Evolutionary conservation across 306 rosid genomes (phyloP).

Genomic region (Rosa multiflora): DNA sequence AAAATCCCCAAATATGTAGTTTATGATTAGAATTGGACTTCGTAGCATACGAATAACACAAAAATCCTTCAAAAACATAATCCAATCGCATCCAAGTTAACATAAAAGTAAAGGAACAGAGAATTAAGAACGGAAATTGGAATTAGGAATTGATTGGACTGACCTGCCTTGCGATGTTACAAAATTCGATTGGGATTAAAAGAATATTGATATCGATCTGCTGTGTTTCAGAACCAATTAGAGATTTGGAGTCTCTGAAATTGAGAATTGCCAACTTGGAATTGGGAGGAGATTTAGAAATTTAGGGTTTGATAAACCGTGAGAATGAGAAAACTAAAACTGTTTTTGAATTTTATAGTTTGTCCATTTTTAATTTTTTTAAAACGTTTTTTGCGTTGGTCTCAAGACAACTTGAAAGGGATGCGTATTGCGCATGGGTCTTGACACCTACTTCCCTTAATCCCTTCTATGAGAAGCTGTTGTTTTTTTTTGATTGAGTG

Average conservation of each 20-base stretch:
- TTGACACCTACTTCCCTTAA: no score
- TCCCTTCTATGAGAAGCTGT: no score
- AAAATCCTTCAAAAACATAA: not conserved
- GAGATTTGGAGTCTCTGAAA: not conserved
- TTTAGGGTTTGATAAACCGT: constrained; percentile 24
- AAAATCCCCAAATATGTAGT: not conserved
- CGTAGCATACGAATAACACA: not conserved
- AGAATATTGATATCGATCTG: not conserved
- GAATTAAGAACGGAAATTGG: not conserved
- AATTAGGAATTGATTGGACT: constrained; percentile 21
- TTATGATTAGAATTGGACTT: not conserved
- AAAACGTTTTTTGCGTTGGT: no score
- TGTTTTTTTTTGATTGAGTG: no score
- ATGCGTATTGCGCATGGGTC: no score
- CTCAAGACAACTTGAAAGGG: no score
- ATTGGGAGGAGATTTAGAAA: constrained; percentile 17
- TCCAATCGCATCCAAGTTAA: not conserved
- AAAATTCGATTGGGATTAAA: not conserved
- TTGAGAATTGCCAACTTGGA: constrained; percentile 10
- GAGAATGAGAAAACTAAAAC: constrained; percentile 2
- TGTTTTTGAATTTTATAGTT: not conserved
- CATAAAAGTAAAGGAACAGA: not conserved
- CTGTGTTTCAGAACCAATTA: not conserved
- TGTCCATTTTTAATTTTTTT: not conserved
- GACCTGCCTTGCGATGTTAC: constrained; percentile 26